Evolutionary conservation across 106 monocot genomes (phyloP).

Genomic region (Xerophyta viscosa): DNA sequence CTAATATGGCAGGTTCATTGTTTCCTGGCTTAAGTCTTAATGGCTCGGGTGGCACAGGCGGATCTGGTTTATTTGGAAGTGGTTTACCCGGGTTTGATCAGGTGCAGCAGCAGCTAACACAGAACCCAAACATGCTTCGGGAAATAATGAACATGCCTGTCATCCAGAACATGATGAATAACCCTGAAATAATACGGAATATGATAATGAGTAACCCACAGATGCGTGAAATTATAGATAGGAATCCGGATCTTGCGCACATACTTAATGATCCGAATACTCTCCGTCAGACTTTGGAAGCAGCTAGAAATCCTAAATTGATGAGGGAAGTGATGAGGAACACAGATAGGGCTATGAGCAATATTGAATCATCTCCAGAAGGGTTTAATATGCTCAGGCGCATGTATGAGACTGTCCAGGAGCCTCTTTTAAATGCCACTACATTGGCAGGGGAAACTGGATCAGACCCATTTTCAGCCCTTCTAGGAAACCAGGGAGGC

Average conservation of each 20-base stretch:
- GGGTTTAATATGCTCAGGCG: conserved; percentile 95
- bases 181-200: conserved; percentile 81
- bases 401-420: conserved; percentile 97
- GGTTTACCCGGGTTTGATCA: conserved; percentile 65
- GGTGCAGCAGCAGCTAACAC: conserved; percentile 70
- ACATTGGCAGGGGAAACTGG: conserved; percentile 66
- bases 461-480: conserved; percentile 61
- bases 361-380: conserved; percentile 94
- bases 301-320: conserved; percentile 85
- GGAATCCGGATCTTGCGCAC: conserved; percentile 92
- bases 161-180: conserved; percentile 79
- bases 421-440: conserved; percentile 89
- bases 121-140: conserved; percentile 89
- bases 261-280: conserved; percentile 83
- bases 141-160: conserved; percentile 86
- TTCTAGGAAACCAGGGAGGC: conserved; percentile 53
- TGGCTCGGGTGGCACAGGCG: conserved; percentile 29
- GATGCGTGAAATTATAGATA: conserved; percentile 85
- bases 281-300: conserved; percentile 81
- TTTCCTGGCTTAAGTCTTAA: conserved; percentile 43
- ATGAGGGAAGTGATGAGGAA: conserved; percentile 99
- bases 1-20: conserved; percentile 27
- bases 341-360: conserved; percentile 98
- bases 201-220: conserved; percentile 96
- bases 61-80: conserved; percentile 40